Evolutionary conservation across 805 yeast species (phyloP).

Genomic region (Hanseniaspora meyeri): DNA sequence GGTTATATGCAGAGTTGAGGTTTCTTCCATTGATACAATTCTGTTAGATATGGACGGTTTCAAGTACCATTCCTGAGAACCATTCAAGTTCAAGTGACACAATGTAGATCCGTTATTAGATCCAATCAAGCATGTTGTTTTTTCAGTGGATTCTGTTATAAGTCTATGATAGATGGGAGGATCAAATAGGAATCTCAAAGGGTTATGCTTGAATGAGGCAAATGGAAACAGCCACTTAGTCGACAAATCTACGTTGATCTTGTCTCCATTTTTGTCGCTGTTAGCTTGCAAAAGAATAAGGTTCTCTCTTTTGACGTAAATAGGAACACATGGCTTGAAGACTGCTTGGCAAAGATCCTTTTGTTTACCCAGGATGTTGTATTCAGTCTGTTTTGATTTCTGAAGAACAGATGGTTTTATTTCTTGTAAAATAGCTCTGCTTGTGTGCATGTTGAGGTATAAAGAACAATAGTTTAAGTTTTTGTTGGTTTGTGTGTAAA

Average conservation of each 20-base stretch:
- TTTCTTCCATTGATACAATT: slow-evolving; percentile 12
- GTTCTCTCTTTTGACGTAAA: slow-evolving; percentile 10
- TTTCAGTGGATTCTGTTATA: slow-evolving; percentile 3
- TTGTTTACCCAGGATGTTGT: slow-evolving; percentile 10
- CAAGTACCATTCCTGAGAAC: slow-evolving; percentile 10
- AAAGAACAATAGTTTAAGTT: background rate
- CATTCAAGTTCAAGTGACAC: slow-evolving; percentile 6
- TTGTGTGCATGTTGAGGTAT: background rate
- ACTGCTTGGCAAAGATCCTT: slow-evolving; percentile 10
- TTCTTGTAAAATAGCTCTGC: background rate
- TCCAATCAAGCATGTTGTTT: slow-evolving; percentile 8
- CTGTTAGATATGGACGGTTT: slow-evolving; percentile 2
- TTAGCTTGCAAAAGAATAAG: slow-evolving; percentile 7
- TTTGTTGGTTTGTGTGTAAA: background rate
- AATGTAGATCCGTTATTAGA: slow-evolving; percentile 5
- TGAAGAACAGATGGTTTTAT: background rate
- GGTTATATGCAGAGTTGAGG: slow-evolving; percentile 9
- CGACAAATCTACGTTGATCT: background rate
- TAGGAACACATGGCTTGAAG: slow-evolving; percentile 11
- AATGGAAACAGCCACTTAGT: slow-evolving; percentile 10
- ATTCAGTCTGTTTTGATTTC: slow-evolving; percentile 4
- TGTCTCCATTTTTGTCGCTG: background rate
- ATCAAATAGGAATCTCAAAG: slow-evolving; percentile 6
- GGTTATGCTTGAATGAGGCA: slow-evolving; percentile 5
- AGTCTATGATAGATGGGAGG: slow-evolving; percentile 11